A percentile compares a stretch with the other conserved stretches of the same genome.
phyloP scores from a whole-genome alignment of 805 yeast species.

The Ogataea sp. region DNA sequence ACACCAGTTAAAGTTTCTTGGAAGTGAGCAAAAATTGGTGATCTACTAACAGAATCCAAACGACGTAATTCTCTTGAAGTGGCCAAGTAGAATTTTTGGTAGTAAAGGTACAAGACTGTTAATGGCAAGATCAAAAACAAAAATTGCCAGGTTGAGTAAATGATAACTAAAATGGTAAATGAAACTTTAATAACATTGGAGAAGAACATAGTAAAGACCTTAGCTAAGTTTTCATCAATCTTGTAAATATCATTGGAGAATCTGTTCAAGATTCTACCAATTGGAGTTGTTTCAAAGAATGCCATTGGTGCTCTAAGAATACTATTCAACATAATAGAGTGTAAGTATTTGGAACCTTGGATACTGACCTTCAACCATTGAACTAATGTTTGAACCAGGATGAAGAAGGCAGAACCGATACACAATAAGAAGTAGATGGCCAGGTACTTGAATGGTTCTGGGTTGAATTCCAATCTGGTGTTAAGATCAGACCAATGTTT shows the following conservation, averaged over 20 bases:
- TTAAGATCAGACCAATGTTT: constrained; percentile 97
- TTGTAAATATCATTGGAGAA: constrained; percentile 88
- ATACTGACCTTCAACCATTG: constrained; percentile 80
- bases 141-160: constrained; percentile 85
- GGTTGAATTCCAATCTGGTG: constrained; percentile 59
- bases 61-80: constrained; percentile 80
- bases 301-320: constrained; percentile 91
- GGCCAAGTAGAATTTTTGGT: constrained; percentile 68
- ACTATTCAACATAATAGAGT: constrained; percentile 59
- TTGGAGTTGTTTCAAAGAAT: constrained; percentile 92
- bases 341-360: constrained; percentile 70
- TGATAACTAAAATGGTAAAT: constrained; percentile 73
- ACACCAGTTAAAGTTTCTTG: constrained; percentile 77
- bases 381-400: constrained; percentile 57
- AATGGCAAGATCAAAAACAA: constrained; percentile 66
- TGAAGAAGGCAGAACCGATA: constrained; percentile 49
- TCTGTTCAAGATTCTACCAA: constrained; percentile 85
- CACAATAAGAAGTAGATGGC: constrained; percentile 75
- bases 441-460: constrained; percentile 61
- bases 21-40: constrained; percentile 79
- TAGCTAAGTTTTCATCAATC: constrained; percentile 70
- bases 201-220: constrained; percentile 66
- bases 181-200: constrained; percentile 51
- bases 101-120: constrained; percentile 53
- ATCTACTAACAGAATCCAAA: constrained; percentile 69